Evolutionary conservation across 2,329 filamentous ascomycete genomes (phyloP).

Genomic region (Fusarium oligoseptatum): DNA sequence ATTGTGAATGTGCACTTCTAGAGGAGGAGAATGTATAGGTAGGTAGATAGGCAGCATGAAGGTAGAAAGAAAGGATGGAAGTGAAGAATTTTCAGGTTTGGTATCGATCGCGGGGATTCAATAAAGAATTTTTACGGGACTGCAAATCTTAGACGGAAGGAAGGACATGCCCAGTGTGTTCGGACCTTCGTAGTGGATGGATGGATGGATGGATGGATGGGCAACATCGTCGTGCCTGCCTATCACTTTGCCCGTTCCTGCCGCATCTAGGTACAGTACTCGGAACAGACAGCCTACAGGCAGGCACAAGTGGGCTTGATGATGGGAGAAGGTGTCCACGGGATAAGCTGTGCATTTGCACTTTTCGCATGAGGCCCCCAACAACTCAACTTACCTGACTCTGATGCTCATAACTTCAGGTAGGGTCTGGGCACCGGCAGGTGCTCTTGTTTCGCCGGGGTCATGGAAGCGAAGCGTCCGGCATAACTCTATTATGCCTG

Average conservation of each 20-base stretch:
- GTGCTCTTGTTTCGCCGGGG: background rate
- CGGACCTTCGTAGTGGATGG: background rate
- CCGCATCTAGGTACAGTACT: background rate
- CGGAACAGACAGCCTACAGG: background rate
- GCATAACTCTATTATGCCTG: conserved; percentile 7
- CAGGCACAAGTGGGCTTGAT: background rate
- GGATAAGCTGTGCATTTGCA: background rate
- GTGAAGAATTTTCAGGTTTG: background rate
- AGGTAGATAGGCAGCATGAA: background rate
- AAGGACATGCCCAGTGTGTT: conserved; percentile 4
- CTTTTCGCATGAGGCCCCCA: background rate
- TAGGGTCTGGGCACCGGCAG: background rate
- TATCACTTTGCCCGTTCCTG: background rate
- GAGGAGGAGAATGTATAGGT: background rate
- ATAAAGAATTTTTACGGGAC: conserved; percentile 11
- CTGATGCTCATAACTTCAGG: background rate
- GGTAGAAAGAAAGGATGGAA: background rate
- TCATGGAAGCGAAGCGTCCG: conserved; percentile 1
- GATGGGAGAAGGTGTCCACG: background rate
- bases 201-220: conserved; percentile 4
- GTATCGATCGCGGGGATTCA: background rate
- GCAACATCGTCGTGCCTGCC: conserved; percentile 9
- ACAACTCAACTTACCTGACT: conserved; percentile 5
- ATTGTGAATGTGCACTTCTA: background rate
- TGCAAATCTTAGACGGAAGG: background rate